A percentile compares a stretch with the other conserved stretches of the same genome.
Evolutionary conservation across 257 asterid species (phyloP).

Genomic region (Solanum chaucha): DNA sequence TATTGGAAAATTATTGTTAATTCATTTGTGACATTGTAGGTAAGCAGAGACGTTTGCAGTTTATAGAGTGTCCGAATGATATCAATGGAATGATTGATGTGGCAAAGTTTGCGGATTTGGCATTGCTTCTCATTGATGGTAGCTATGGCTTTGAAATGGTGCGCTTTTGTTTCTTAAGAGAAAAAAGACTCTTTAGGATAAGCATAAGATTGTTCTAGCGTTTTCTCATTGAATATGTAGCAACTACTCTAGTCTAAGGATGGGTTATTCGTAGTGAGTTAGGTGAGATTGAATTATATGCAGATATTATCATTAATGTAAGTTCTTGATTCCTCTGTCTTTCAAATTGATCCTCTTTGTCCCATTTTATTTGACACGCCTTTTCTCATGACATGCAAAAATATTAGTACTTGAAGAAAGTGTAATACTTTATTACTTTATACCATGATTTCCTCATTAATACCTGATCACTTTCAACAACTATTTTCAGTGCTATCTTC

Average conservation of each 20-base stretch:
- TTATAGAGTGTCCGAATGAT: slow-evolving; percentile 97
- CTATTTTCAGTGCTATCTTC: not conserved
- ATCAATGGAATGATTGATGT: slow-evolving; percentile 98
- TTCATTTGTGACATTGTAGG: slow-evolving; percentile 34
- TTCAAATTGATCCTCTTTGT: not conserved
- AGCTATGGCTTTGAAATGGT: slow-evolving; percentile 99
- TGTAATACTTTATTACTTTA: not conserved
- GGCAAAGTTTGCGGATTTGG: slow-evolving; percentile 90
- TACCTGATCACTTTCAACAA: not conserved
- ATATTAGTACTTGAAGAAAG: not conserved
- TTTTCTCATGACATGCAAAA: not conserved
- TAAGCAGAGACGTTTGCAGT: slow-evolving; percentile 82
- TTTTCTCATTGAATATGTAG: not conserved
- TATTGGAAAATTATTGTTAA: not conserved
- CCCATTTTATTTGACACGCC: not conserved
- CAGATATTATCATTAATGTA: not conserved
- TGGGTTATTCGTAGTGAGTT: not conserved
- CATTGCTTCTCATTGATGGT: slow-evolving; percentile 92
- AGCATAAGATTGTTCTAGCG: not conserved
- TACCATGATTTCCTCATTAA: not conserved
- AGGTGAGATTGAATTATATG: not conserved
- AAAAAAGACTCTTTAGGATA: not conserved
- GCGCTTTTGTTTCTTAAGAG: slow-evolving; percentile 8
- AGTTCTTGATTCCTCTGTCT: not conserved
- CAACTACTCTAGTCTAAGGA: not conserved